phyloP scores from a whole-genome alignment of 2,329 filamentous ascomycete genomes.

The Pyrenochaeta sp. region DNA sequence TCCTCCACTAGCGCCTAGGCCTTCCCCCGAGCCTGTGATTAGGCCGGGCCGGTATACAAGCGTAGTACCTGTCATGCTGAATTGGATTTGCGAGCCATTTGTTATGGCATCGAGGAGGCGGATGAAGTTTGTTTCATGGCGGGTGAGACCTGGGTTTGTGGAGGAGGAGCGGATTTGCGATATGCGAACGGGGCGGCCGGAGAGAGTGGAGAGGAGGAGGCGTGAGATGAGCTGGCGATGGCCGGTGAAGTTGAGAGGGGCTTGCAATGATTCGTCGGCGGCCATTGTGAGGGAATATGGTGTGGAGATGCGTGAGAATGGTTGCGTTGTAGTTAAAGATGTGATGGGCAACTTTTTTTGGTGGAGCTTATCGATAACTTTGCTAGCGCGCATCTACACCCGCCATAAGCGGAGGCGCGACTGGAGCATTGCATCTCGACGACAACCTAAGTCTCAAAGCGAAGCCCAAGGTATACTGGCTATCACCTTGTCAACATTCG shows the following conservation, averaged over 20 bases:
- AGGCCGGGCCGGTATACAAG: constrained; percentile 91
- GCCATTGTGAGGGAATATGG: constrained; percentile 30
- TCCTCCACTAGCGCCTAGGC: constrained; percentile 75
- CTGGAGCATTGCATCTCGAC: no score
- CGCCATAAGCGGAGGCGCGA: no score
- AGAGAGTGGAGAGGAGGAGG: constrained; percentile 88
- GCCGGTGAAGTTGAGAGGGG: constrained; percentile 77
- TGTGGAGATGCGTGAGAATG: neutral
- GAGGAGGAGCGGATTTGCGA: constrained; percentile 91
- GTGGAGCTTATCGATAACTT: constrained; percentile 19
- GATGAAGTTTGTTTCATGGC: constrained; percentile 94
- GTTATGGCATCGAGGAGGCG: constrained; percentile 93
- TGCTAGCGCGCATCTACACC: neutral
- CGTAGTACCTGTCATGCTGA: constrained; percentile 94
- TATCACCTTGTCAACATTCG: no score
- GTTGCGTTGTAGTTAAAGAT: neutral
- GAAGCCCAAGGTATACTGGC: no score
- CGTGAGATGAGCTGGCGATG: constrained; percentile 85
- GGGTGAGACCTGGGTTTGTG: constrained; percentile 85
- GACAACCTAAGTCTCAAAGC: no score
- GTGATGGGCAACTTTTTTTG: neutral
- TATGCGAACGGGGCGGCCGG: constrained; percentile 87
- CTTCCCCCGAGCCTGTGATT: constrained; percentile 84
- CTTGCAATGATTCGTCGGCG: constrained; percentile 51
- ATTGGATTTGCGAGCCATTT: constrained; percentile 93